Percentiles rank a stretch among this genome's conserved stretches.
These are phyloP conservation scores for Dorcoceras hygrometricum DNA, from an alignment of 257 asterid genomes.

Conservation along the genomic window DNA sequence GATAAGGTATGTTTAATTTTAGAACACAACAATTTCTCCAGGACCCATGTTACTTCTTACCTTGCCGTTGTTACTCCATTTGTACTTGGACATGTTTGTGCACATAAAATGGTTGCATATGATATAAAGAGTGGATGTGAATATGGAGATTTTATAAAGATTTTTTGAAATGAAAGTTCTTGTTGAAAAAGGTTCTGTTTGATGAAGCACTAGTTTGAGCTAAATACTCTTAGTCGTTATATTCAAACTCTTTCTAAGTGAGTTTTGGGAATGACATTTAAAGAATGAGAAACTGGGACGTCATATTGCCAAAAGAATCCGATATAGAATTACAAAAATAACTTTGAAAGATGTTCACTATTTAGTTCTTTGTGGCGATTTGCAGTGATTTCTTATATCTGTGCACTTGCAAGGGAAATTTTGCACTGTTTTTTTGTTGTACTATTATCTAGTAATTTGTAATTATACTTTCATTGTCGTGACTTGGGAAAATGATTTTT, in stretches of 20 bases:
- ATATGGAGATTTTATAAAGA: background rate
- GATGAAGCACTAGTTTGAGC: background rate
- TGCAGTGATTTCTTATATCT: background rate
- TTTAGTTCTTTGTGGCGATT: background rate
- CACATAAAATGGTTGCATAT: background rate
- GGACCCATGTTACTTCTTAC: slow-evolving; percentile 3
- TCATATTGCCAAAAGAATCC: background rate
- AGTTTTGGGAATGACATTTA: background rate
- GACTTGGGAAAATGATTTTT: background rate
- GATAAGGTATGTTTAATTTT: slow-evolving; percentile 67
- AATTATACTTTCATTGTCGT: background rate
- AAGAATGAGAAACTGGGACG: background rate
- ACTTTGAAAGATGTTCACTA: background rate
- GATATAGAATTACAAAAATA: background rate
- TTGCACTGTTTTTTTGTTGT: no score
- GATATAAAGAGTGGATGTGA: background rate
- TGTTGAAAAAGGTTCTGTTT: background rate
- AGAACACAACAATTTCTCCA: slow-evolving; percentile 6
- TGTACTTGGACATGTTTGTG: background rate
- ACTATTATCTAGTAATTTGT: no score
- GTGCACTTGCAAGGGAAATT: background rate
- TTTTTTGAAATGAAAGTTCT: no score
- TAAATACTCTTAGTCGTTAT: background rate
- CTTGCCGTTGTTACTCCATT: background rate
- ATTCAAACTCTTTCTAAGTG: background rate